Evolutionary conservation across 805 yeast genomes (phyloP), one percentile per base, ranked within the genome.

Genomic region (Monosporozyma unispora): DNA sequence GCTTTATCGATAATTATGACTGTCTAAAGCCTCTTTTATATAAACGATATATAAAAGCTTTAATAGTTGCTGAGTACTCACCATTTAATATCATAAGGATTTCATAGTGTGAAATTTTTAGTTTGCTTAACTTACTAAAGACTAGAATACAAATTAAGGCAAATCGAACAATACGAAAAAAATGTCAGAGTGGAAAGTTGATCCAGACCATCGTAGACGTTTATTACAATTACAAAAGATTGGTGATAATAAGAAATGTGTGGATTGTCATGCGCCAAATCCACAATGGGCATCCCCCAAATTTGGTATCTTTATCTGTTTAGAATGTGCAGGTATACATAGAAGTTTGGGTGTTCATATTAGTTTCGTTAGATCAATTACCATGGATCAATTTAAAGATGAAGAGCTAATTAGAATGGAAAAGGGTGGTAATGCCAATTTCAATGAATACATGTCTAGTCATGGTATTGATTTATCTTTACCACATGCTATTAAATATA

Each of bases 261-360:
- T 88, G 67, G 99, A 93, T 67, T 93, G 99, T 69, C 76, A 73
- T 37, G 95, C 97, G 1, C 96, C 96, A 51, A 91, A 90, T 65
- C 99, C 99, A 9, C 99, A 93, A 68, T 93, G 99, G 99, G 97
- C 98, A 1, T 88, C 96, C 12, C 98, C 98, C 35, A 93, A 93
- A 68, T 89, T 91, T 70, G 99, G 99, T 52, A 86, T 93, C 52
- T 93, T 90, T 69, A 91, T 93, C 63, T 93, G 99, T 69, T 77
- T 93, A 39, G 99, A 93, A 66, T 93, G 99, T 73, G 99, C 99
- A 18, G 99, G 99, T 44, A 74, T 84, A 50, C 99, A 93, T 67
- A 78, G 96, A 67, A 95, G 98, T 11, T 73, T 93, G 45, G 99
- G 99, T 38, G 99, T 93, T 41, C 99, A 93, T 66, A 82, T 93